Evolutionary conservation across 371 early-diverging fungal species (phyloP), one percentile per base, ranked within the genome.

Genomic region (Rhizopus arrhizus): DNA sequence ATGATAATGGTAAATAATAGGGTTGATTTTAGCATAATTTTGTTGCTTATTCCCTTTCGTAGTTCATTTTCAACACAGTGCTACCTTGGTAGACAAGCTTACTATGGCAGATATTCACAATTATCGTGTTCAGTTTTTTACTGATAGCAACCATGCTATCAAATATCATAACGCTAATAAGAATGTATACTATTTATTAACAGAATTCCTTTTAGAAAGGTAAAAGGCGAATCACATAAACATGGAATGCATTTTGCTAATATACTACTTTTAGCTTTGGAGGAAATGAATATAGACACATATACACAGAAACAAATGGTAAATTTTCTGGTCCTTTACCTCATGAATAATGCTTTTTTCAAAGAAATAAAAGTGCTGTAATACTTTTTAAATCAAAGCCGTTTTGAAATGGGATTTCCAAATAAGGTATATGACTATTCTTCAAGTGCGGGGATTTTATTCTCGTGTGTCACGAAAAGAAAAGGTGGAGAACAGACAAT

Each of bases 51-150:
- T 11, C 11, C 28, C 33, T 29, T 35, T 34, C 36, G 11, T 64
- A 76, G 97, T 97, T 36, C 97, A 97, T 72, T 85, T 95, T 51
- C 95, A 94, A 70, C 92, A 97, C 72, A 78, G 94, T 13, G 85
- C 91, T 48, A 78, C 75, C 6, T 81, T 97, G 22, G 75, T 92
- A 9, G 91, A 92, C 66, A 75, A 82, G 16, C 69, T 97, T n/a
- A 89, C 92, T n/a, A 62, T 82, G 12, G 84, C 80, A 10, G 81
- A 82, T 36, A 84, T 94, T 33, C 85, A 86, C 48, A 82, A 85
- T 13, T 94, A 90, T 70, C 89, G 86, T 29, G 82, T 92, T 28
- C 93, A 91, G 41, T 82, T 87, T 55, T 95, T 86, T 72, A 84
- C 96, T 1, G 97, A 97, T 62, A 91, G 88, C 29, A 91, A 96